Base-by-base conservation (phyloP, 495 filamentous ascomycete genomes). In the Penicillium roqueforti region DNA sequence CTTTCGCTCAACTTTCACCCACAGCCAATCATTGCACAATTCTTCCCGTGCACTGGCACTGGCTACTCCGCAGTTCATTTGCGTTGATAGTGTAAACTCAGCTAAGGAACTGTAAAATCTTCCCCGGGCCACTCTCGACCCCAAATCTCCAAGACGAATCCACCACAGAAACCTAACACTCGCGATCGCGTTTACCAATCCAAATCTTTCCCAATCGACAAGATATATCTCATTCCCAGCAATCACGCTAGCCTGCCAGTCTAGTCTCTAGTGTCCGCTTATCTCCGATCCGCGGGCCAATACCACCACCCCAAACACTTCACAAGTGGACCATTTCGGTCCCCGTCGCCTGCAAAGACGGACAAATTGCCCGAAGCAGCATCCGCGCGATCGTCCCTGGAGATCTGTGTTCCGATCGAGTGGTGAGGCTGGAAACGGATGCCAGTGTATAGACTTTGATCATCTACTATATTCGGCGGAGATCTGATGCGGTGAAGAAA, bases 311-410 rank as follows among this genome's bases (percentile, higher is more conserved):
- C 4, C 7, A 18, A 28, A 6, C 10, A 6, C 8, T 23, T 11
- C 4, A 1, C 36, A 34, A 20, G 3, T 26, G n/a, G 14, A 29
- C 36, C 23, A 50, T 25, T 20, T 8, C 11, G n/a, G 7, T 26
- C 20, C 7, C 4, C 10, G 16, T 23, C 23, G 9, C 41, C 48
- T 60, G 61, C 64, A 67, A 10, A 36, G 39, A 59, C 64, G 64
- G 64, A 57, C 37, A 62, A 58, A 62, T 65, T 65, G 10, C 64
- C 62, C 56, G 52, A 65, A 67, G 32, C 28, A 44, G 63, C 20
- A 28, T 19, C 29, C 41, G 16, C 47, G 13, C 54, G 59, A 65
- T 67, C 61, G 55, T 59, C 57, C 42, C 51, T 58, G 53, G 48
- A 50, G 52, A 61, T 54, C 48, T 42, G 47, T 52, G 36, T 16